Percentiles rank a stretch among this genome's conserved stretches.
Conservation (phyloP, 2,329 filamentous ascomycete species). For the Hirsutella rhossiliensis region DNA sequence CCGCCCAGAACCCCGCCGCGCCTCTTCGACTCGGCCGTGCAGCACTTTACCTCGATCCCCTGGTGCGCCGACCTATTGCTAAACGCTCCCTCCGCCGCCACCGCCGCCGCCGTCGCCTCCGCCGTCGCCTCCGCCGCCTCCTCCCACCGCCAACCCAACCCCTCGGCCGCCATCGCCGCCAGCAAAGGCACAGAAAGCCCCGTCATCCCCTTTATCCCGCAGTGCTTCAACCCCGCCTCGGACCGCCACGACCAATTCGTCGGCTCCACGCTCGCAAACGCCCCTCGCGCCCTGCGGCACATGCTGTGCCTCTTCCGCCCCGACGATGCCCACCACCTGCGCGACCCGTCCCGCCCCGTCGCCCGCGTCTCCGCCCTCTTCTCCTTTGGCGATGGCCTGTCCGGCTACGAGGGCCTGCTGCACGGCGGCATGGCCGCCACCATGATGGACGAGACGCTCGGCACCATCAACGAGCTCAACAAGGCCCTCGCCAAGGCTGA, state of each 20-base stretch:
- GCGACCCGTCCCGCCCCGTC: constrained; percentile 14
- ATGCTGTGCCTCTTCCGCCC: constrained; percentile 22
- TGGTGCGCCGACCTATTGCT: constrained; percentile 21
- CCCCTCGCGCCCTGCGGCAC: constrained; percentile 15
- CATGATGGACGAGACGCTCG: constrained; percentile 24
- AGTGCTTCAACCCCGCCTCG: constrained; percentile 17
- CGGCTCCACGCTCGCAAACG: constrained; percentile 15
- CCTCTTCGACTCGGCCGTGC: constrained; percentile 15
- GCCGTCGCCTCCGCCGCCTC: constrained; percentile 7
- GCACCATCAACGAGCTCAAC: constrained; percentile 23
- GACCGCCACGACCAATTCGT: constrained; percentile 21
- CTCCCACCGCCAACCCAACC: too few relatives aligned
- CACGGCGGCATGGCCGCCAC: constrained; percentile 24
- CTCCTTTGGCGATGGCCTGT: constrained; percentile 19
- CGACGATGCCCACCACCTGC: constrained; percentile 11
- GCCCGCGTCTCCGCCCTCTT: constrained; percentile 17
- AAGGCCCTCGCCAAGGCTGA: constrained; percentile 17
- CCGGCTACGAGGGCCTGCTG: constrained; percentile 18
- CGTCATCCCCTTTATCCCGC: constrained; percentile 19
- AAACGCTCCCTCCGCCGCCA: constrained; percentile 4
- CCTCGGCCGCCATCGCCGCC: background rate
- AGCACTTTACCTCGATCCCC: constrained; percentile 21
- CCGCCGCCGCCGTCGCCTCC: constrained; percentile 1
- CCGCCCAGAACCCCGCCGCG: constrained; percentile 13
- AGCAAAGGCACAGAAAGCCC: background rate